A percentile compares a stretch with the other conserved stretches of the same genome.
Evolutionary conservation across 2,329 filamentous ascomycete genomes (phyloP).

Genomic region (Aspergillus tanneri): DNA sequence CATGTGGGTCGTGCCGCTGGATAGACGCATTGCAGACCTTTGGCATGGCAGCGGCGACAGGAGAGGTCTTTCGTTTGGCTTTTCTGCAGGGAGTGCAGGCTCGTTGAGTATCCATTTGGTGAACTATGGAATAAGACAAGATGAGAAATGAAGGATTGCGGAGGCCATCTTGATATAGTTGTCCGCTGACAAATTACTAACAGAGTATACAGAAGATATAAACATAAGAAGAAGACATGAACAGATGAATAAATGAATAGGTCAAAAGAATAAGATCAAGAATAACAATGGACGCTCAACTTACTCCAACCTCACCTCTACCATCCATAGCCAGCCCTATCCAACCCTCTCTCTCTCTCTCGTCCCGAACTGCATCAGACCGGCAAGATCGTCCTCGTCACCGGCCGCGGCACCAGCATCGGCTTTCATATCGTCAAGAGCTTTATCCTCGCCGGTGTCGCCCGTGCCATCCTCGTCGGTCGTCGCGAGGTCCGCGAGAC

Average conservation of each 20-base stretch:
- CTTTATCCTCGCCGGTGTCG: not conserved
- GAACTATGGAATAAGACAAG: not conserved
- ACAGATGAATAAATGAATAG: too few species aligned
- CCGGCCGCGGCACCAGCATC: not conserved
- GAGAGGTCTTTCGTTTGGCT: not conserved
- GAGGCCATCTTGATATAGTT: too few species aligned
- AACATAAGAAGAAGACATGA: too few species aligned
- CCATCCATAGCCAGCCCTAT: not conserved
- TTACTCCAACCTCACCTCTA: not conserved
- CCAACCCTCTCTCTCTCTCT: not conserved
- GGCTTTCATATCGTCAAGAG: not conserved
- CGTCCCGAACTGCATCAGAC: not conserved
- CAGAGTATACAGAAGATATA: too few species aligned
- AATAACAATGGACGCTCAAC: not conserved
- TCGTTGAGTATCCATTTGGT: too few species aligned
- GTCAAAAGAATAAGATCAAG: too few species aligned
- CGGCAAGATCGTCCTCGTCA: not conserved
- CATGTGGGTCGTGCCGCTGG: not conserved
- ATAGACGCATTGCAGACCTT: not conserved
- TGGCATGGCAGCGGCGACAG: not conserved
- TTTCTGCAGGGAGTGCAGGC: not conserved
- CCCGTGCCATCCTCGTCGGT: not conserved
- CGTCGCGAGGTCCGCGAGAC: not conserved
- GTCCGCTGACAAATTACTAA: too few species aligned
- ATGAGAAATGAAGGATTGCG: not conserved